phyloP scores from a whole-genome alignment of 306 rosid genomes.

The Vigna nakashimae region DNA sequence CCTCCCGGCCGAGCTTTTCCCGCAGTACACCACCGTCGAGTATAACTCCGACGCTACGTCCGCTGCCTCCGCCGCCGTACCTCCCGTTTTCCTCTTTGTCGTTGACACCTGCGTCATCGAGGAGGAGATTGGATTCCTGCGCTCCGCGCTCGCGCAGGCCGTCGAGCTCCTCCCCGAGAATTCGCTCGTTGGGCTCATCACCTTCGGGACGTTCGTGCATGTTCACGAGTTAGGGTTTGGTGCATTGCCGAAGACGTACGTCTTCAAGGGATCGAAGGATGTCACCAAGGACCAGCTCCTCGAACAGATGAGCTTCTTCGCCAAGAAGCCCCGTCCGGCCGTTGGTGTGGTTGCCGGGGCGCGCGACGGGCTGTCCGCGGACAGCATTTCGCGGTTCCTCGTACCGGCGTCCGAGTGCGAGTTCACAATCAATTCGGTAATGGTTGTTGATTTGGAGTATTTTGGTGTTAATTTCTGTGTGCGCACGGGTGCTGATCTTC shows the following conservation, averaged over 20 bases:
- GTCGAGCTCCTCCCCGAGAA: constrained; percentile 83
- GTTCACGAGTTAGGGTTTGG: constrained; percentile 94
- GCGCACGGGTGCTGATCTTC: not conserved
- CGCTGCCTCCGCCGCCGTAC: constrained; percentile 41
- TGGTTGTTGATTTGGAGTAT: not conserved
- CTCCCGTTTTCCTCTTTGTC: constrained; percentile 82
- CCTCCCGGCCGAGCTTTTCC: constrained; percentile 96
- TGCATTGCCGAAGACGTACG: constrained; percentile 73
- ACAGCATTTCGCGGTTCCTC: constrained; percentile 83
- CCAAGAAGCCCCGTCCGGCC: constrained; percentile 73
- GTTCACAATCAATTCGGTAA: constrained; percentile 81
- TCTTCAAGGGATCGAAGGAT: constrained; percentile 85
- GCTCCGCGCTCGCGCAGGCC: constrained; percentile 79
- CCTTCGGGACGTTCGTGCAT: constrained; percentile 80
- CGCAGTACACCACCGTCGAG: constrained; percentile 90
- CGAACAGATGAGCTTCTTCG: constrained; percentile 86
- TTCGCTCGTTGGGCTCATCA: constrained; percentile 84
- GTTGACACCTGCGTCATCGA: constrained; percentile 84
- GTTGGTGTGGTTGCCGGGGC: constrained; percentile 91
- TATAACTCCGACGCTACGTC: constrained; percentile 46
- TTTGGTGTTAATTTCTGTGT: not conserved
- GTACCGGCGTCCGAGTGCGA: constrained; percentile 86
- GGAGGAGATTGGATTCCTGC: constrained; percentile 78
- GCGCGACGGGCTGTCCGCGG: constrained; percentile 79
- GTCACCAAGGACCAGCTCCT: constrained; percentile 82